A percentile compares a stretch with the other conserved stretches of the same genome.
These are phyloP conservation scores for Beauveria sp. DNA, from an alignment of 2,329 filamentous ascomycete genomes.

Conservation along the genomic window DNA sequence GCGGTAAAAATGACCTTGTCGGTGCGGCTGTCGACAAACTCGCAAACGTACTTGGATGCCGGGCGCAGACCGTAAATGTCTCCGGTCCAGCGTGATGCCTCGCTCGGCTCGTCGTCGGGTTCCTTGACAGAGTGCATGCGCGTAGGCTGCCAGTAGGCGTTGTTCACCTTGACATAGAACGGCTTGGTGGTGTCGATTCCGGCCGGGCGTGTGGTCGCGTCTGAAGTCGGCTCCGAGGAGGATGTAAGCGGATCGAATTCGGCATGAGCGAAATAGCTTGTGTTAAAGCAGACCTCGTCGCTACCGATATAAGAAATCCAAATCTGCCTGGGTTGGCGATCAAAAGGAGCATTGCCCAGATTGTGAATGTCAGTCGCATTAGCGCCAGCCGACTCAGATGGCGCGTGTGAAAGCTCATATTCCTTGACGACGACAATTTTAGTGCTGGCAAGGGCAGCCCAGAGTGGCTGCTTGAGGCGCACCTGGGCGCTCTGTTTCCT, in stretches of 20 bases:
- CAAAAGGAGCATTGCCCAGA: slow-evolving; percentile 67
- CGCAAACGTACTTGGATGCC: slow-evolving; percentile 68
- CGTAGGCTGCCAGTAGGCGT: slow-evolving; percentile 71
- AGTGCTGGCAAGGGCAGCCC: slow-evolving; percentile 89
- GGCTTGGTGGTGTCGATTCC: slow-evolving; percentile 63
- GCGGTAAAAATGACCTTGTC: slow-evolving; percentile 62
- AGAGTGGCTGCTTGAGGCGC: slow-evolving; percentile 82
- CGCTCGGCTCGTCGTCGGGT: slow-evolving; percentile 23
- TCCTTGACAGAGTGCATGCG: slow-evolving; percentile 51
- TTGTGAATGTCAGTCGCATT: slow-evolving; percentile 72
- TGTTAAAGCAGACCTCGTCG: slow-evolving; percentile 71
- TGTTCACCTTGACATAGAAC: slow-evolving; percentile 72
- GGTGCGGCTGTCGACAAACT: slow-evolving; percentile 64
- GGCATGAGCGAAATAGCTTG: slow-evolving; percentile 53
- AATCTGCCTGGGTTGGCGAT: slow-evolving; percentile 61
- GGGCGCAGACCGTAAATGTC: slow-evolving; percentile 64
- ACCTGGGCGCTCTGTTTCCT: slow-evolving; percentile 88
- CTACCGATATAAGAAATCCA: slow-evolving; percentile 76
- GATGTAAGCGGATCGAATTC: slow-evolving; percentile 25
- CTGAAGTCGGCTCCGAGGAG: not conserved
- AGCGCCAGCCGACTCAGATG: slow-evolving; percentile 64
- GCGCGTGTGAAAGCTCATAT: slow-evolving; percentile 72
- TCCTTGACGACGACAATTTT: slow-evolving; percentile 95
- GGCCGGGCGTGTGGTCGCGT: slow-evolving; percentile 25
- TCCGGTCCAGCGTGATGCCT: slow-evolving; percentile 58